Conservation (phyloP, 768 basidiomycete species). For the Phanerochaete carnosa region DNA sequence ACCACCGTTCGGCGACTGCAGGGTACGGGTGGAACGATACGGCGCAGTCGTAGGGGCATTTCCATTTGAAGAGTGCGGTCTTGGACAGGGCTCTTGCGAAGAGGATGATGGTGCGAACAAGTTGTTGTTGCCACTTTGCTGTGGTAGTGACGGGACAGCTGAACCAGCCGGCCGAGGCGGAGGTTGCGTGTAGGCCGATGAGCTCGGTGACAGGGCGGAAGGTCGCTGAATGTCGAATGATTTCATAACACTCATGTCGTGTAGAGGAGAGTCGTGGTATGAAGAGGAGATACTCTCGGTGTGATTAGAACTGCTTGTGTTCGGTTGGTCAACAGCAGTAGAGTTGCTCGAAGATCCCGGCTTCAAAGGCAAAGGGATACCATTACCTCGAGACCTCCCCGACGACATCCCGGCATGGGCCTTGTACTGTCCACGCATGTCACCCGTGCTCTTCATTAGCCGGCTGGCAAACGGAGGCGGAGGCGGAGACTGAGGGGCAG, state of each 20-base stretch:
- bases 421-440: constrained; percentile 36
- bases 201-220: constrained; percentile 6
- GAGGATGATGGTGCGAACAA: constrained; percentile 16
- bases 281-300: not conserved
- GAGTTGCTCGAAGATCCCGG: constrained; percentile 6
- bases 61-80: constrained; percentile 63
- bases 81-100: constrained; percentile 54
- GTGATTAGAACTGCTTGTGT: not conserved
- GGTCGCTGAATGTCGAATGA: constrained; percentile 10
- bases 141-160: not conserved
- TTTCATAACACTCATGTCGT: constrained; percentile 4
- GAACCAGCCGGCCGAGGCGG: not conserved
- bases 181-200: not conserved
- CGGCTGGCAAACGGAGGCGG: constrained; percentile 29
- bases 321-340: not conserved
- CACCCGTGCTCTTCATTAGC: constrained; percentile 59
- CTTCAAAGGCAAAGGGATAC: constrained; percentile 31
- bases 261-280: constrained; percentile 1
- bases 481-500: constrained; percentile 30
- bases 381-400: not conserved
- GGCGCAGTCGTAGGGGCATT: constrained; percentile 37
- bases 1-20: constrained; percentile 9
- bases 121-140: not conserved
- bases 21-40: constrained; percentile 11
- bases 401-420: constrained; percentile 26